phyloP scores from a whole-genome alignment of 192 early-diverging fungal genomes.

The Backusella luteola region DNA sequence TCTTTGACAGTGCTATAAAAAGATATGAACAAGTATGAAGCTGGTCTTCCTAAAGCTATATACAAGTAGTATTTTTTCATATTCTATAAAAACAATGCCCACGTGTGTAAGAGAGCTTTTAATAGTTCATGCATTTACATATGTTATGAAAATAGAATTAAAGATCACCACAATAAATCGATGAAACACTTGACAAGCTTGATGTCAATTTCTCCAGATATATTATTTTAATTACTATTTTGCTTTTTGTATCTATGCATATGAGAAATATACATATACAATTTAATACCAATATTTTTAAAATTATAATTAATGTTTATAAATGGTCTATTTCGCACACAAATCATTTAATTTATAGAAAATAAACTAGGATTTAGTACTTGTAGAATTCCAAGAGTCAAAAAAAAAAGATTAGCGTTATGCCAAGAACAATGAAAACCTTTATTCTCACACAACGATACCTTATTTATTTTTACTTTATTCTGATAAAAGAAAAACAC shows the following conservation, averaged over 20 bases:
- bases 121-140: background rate
- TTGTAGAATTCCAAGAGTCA: background rate
- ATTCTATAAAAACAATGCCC: background rate
- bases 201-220: too few relatives aligned
- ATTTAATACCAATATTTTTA: background rate
- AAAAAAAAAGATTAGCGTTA: background rate
- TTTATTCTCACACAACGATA: background rate
- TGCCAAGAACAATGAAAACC: background rate
- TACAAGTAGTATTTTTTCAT: background rate
- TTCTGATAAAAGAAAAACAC: background rate
- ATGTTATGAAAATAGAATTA: background rate
- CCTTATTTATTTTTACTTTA: background rate
- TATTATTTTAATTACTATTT: background rate
- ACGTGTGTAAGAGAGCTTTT: background rate
- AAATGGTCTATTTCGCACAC: background rate
- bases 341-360: background rate
- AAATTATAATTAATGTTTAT: background rate
- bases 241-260: background rate
- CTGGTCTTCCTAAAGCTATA: background rate
- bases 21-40: background rate
- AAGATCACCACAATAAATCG: background rate
- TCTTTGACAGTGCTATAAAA: slow-evolving; percentile 2
- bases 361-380: background rate
- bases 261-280: too few relatives aligned
- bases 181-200: background rate